Percentiles rank a stretch among this genome's conserved stretches.
Conservation (phyloP, 164 flowering plant species). For the Chloranthus sessilifolius region DNA sequence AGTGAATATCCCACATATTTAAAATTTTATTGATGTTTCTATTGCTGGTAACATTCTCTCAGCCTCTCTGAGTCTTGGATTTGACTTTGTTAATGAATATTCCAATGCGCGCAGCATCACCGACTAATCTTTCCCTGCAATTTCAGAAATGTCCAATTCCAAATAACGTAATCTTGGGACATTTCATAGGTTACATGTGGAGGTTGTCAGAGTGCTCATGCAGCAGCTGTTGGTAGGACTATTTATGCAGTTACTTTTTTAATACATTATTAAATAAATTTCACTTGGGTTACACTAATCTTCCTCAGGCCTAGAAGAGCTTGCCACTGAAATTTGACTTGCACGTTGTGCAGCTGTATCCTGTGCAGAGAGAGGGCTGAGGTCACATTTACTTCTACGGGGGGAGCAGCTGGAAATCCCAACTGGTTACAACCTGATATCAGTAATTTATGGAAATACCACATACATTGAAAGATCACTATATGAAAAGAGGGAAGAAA, state of each 20-base stretch:
- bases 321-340: constrained; percentile 11
- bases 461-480: constrained; percentile 68
- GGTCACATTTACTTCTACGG: constrained; percentile 84
- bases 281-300: background rate
- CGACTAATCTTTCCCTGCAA: background rate
- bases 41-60: background rate
- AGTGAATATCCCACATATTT: too few species aligned
- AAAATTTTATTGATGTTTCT: background rate
- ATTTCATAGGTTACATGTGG: constrained; percentile 91
- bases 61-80: background rate
- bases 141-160: constrained; percentile 11
- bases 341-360: constrained; percentile 63
- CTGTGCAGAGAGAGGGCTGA: constrained; percentile 87
- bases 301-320: constrained; percentile 1
- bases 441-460: constrained; percentile 68
- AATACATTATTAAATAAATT: background rate
- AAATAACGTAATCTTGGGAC: constrained; percentile 21
- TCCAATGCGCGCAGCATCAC: background rate
- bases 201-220: constrained; percentile 99
- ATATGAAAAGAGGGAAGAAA: constrained; percentile 73
- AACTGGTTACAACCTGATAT: constrained; percentile 81
- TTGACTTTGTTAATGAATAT: background rate
- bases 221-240: constrained; percentile 88
- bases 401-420: constrained; percentile 82
- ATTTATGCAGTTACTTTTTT: constrained; percentile 1